Evolutionary conservation across 75 land plant genomes (phyloP).

Genomic region (Picea sitchensis): DNA sequence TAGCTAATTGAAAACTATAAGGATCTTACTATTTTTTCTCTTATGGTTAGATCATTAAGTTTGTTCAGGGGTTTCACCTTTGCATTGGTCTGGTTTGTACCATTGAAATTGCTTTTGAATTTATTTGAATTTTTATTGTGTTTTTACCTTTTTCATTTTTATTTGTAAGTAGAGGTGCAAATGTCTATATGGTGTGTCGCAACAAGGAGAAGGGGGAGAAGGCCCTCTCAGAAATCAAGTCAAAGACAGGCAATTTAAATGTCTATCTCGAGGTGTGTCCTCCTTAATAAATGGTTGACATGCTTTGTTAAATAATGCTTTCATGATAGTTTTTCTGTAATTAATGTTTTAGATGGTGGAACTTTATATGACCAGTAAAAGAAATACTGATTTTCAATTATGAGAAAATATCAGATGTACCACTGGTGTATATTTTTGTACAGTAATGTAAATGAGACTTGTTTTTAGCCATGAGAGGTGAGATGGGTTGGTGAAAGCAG

Average conservation of each 20-base stretch:
- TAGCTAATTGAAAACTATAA: background rate
- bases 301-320: background rate
- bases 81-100: background rate
- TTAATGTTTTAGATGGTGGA: no score
- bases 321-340: background rate
- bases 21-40: background rate
- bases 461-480: no score
- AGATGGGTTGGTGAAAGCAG: no score
- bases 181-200: slow-evolving; percentile 85
- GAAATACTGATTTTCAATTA: no score
- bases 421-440: no score
- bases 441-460: no score
- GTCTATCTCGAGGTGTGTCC: slow-evolving; percentile 73
- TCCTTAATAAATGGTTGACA: background rate
- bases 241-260: slow-evolving; percentile 78
- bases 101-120: slow-evolving; percentile 1
- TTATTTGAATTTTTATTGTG: background rate
- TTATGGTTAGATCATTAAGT: slow-evolving; percentile 31
- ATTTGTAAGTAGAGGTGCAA: slow-evolving; percentile 69
- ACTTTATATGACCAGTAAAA: no score
- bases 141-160: slow-evolving; percentile 6
- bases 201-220: slow-evolving; percentile 91
- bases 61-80: slow-evolving; percentile 19
- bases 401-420: no score
- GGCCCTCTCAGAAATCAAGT: slow-evolving; percentile 69